A percentile compares a stretch with the other conserved stretches of the same genome.
These are phyloP conservation scores for Fraxinus cuspidata DNA, from an alignment of 257 asterid species.

Conservation along the genomic window DNA sequence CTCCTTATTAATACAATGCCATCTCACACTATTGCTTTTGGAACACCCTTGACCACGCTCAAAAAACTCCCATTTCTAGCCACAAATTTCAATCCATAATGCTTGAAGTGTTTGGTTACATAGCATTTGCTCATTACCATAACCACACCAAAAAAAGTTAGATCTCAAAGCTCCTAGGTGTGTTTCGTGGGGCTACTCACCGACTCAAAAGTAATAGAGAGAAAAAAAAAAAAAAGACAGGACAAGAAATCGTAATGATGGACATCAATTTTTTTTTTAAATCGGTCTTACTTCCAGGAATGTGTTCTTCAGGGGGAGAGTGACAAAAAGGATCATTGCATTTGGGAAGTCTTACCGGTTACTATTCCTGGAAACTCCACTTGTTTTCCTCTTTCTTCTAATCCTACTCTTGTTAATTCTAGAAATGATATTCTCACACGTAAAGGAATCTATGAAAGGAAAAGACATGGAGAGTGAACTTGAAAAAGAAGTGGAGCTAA, in stretches of 20 bases:
- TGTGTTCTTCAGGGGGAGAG: not conserved
- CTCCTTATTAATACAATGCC: no score
- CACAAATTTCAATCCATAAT: no score
- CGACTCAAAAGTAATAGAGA: not conserved
- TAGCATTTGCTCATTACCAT: not conserved
- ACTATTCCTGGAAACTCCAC: not conserved
- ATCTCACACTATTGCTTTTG: no score
- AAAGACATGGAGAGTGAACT: no score
- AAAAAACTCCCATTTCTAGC: no score
- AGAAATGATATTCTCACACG: not conserved
- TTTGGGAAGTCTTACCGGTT: not conserved
- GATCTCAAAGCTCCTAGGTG: not conserved
- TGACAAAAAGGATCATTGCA: not conserved
- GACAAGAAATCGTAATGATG: not conserved
- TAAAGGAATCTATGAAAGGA: no score
- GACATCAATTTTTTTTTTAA: no score
- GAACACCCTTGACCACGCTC: no score
- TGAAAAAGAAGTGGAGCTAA: no score
- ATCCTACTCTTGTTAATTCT: not conserved
- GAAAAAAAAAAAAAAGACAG: no score
- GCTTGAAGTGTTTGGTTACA: not conserved
- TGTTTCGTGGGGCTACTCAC: not conserved
- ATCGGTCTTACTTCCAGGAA: not conserved
- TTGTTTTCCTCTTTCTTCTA: not conserved
- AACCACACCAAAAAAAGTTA: no score